Percentiles rank a stretch among this genome's conserved stretches.
phyloP scores from a whole-genome alignment of 1,139 yeast species.

The Diutina sp. region DNA sequence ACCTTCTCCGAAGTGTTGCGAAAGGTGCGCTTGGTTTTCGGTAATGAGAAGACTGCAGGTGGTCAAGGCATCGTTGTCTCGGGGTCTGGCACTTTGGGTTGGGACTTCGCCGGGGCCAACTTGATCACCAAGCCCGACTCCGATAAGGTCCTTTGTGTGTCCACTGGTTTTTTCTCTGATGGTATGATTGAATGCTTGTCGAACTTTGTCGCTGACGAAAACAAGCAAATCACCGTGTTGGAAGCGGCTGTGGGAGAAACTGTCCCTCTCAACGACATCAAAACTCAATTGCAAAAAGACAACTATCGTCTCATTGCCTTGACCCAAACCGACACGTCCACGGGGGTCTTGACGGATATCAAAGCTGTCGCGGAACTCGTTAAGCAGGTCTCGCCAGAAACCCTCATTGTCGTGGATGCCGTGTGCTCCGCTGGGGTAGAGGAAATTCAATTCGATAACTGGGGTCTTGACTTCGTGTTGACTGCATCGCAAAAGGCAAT shows the following conservation, averaged over 20 bases:
- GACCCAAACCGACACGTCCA: slow-evolving; percentile 6
- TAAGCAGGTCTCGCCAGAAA: slow-evolving; percentile 4
- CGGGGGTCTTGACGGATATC: slow-evolving; percentile 7
- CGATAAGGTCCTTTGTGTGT: slow-evolving; percentile 3
- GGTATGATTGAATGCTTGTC: slow-evolving; percentile 3
- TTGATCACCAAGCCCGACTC: background rate
- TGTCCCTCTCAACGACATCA: background rate
- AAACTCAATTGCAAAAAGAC: background rate
- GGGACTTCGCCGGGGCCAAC: slow-evolving; percentile 3
- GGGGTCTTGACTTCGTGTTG: slow-evolving; percentile 8
- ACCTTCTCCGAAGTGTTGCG: slow-evolving; percentile 2
- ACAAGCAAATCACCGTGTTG: background rate
- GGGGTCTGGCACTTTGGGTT: slow-evolving; percentile 4
- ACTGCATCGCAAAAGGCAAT: slow-evolving; percentile 4
- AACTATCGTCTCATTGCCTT: slow-evolving; percentile 4
- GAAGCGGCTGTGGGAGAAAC: slow-evolving; percentile 2
- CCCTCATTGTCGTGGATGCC: slow-evolving; percentile 7
- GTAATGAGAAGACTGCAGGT: slow-evolving; percentile 1
- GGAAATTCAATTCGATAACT: slow-evolving; percentile 6
- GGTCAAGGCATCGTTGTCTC: slow-evolving; percentile 3
- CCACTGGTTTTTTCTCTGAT: slow-evolving; percentile 4
- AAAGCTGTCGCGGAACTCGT: slow-evolving; percentile 4
- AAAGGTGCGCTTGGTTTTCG: slow-evolving; percentile 2
- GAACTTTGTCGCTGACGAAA: slow-evolving; percentile 1
- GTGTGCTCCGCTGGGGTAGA: slow-evolving; percentile 7